Conservation (phyloP, 1,284 basidiomycete species). For the Mycosarcoma maydis region DNA sequence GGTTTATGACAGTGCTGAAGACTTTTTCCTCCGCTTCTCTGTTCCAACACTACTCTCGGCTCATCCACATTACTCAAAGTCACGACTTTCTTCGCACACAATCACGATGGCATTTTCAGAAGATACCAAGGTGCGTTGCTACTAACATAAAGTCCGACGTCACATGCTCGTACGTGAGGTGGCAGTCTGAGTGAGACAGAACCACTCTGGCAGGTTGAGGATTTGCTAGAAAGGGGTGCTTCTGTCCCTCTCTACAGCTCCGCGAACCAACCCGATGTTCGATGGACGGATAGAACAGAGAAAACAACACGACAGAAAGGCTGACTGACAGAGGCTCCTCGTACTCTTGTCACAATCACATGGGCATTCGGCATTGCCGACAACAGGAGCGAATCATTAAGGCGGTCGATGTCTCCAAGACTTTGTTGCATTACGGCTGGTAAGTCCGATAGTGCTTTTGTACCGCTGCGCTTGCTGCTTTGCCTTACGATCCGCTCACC, state of each 20-base stretch:
- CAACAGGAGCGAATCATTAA: slow-evolving; percentile 62
- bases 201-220: too few species aligned
- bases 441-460: slow-evolving; percentile 21
- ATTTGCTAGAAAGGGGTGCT: too few species aligned
- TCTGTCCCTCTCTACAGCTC: too few species aligned
- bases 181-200: too few species aligned
- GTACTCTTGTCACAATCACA: not conserved
- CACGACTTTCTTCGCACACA: not conserved
- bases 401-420: slow-evolving; percentile 61
- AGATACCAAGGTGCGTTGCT: slow-evolving; percentile 63
- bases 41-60: not conserved
- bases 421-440: slow-evolving; percentile 63
- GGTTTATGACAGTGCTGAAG: slow-evolving; percentile 1
- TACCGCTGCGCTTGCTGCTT: not conserved
- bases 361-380: not conserved
- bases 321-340: too few species aligned
- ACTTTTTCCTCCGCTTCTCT: slow-evolving; percentile 2
- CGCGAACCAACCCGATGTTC: too few species aligned
- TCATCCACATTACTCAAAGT: not conserved
- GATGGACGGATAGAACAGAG: too few species aligned
- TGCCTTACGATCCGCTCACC: not conserved
- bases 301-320: too few species aligned
- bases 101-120: slow-evolving; percentile 59
- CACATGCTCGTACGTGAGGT: too few species aligned
- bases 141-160: too few species aligned